Evolutionary conservation across 768 basidiomycete species (phyloP).

Genomic region (Lepiota brunneoincarnata): DNA sequence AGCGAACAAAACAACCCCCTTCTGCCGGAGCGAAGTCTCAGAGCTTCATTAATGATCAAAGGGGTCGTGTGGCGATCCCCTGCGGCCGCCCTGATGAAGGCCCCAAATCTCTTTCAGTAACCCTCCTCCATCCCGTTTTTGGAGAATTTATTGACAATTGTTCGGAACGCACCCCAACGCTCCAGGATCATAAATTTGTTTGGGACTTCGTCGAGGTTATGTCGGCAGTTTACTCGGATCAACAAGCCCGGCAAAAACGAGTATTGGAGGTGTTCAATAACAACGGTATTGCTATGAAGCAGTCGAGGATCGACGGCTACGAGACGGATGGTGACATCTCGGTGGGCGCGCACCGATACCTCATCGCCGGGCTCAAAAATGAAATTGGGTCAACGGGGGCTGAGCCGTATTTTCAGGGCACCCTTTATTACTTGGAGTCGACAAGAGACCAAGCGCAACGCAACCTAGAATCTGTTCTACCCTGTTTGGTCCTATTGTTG

Average conservation of each 20-base stretch:
- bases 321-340: conserved; percentile 6
- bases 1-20: too few relatives aligned
- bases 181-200: conserved; percentile 1
- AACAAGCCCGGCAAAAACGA: conserved; percentile 10
- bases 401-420: conserved; percentile 12
- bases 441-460: background rate
- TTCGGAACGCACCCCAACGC: conserved; percentile 1
- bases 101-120: conserved; percentile 12
- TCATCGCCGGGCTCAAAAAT: conserved; percentile 15
- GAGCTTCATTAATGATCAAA: too few relatives aligned
- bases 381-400: conserved; percentile 2
- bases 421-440: conserved; percentile 6
- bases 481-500: conserved; percentile 17
- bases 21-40: too few relatives aligned
- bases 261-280: conserved; percentile 7
- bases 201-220: conserved; percentile 15
- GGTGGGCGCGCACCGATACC: background rate
- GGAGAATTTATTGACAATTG: conserved; percentile 19
- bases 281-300: background rate
- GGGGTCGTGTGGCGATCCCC: too few relatives aligned
- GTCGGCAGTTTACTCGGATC: conserved; percentile 14
- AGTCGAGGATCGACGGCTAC: background rate
- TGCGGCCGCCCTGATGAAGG: conserved; percentile 18
- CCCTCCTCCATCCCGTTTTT: conserved; percentile 21
- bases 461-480: conserved; percentile 5